These are phyloP conservation scores for Smittium mucronatum DNA, from an alignment of 371 early-diverging fungal genomes.

Conservation along the genomic window DNA sequence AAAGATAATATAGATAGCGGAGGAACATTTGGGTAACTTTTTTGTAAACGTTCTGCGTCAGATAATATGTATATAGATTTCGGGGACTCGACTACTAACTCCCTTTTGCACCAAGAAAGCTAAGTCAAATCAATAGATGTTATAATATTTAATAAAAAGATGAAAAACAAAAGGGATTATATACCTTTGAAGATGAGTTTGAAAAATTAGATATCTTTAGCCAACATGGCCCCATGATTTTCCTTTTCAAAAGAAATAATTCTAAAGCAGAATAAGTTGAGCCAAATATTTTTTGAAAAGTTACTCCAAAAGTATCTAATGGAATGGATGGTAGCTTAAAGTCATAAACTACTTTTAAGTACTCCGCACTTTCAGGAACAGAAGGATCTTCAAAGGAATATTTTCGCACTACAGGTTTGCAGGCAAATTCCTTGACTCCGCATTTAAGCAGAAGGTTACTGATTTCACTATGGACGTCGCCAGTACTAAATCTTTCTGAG, in stretches of 20 bases:
- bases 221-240: constrained; percentile 97
- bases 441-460: constrained; percentile 39
- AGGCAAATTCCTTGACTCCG: constrained; percentile 42
- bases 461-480: constrained; percentile 65
- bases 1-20: constrained; percentile 77
- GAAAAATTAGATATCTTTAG: constrained; percentile 45
- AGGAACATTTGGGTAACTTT: constrained; percentile 40
- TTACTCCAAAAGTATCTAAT: constrained; percentile 49
- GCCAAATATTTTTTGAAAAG: constrained; percentile 84
- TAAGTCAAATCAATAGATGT: constrained; percentile 11
- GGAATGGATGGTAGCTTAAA: constrained; percentile 61
- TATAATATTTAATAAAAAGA: not conserved
- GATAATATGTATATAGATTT: constrained; percentile 49
- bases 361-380: constrained; percentile 68
- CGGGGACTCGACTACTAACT: constrained; percentile 51
- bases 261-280: constrained; percentile 80
- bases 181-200: constrained; percentile 29
- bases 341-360: constrained; percentile 75
- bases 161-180: constrained; percentile 25
- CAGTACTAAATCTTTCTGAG: constrained; percentile 45
- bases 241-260: constrained; percentile 77
- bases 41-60: constrained; percentile 37
- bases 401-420: constrained; percentile 58
- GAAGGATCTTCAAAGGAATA: constrained; percentile 87
- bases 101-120: constrained; percentile 79